Base-by-base conservation (phyloP, 768 basidiomycete genomes). In the Boletellus emodensis region DNA sequence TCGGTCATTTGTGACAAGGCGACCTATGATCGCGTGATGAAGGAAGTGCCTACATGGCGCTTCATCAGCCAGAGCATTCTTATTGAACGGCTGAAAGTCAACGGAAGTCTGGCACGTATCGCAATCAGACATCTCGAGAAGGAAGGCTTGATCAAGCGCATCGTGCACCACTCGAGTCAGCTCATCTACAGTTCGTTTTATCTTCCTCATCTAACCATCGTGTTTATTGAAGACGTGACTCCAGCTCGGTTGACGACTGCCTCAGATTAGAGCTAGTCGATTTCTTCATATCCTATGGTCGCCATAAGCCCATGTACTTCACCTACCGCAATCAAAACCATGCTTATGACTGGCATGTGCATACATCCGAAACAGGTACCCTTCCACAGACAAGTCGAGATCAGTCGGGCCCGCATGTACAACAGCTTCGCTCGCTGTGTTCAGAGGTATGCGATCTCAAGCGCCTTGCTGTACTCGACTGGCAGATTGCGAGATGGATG, bases 1-100 rank as follows among this genome's bases (percentile, higher is more conserved):
- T 82, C 91, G 63, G 94, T 97, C 72, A 78, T 85, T 61, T 85
- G 95, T 66, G 95, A 98, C 81, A 95, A 97, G 80, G 60, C 84
- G 48, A 89, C 87, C 61, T 95, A 73, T 74, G 91, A 94, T 76
- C 89, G 90, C 66, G 93, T 96, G 79, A 71, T 95, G 67, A 97
- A 97, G 82, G 94, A 98, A 73, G 92, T 91, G 73, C 96, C 96
- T 41, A 94, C 94, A 71, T 99, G 94, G 91, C 90, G 90, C 66
- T 90, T 98, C 81, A 94, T 98, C 84, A 88, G 86, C 71, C 90
- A 94, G 76, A 89, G 87, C 66, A 94, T 94, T 73, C 90, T 99
- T 75, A 96, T 99, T 68, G 96, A 99, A 75, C 86, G 96, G 64
- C 82, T 97, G 72, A 98, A 97, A 71, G 80, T 99, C 71, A 94